Percentiles rank a stretch among this genome's conserved stretches.
These are phyloP conservation scores for Adansonia digitata DNA, from an alignment of 345 rosid genomes.

Conservation along the genomic window DNA sequence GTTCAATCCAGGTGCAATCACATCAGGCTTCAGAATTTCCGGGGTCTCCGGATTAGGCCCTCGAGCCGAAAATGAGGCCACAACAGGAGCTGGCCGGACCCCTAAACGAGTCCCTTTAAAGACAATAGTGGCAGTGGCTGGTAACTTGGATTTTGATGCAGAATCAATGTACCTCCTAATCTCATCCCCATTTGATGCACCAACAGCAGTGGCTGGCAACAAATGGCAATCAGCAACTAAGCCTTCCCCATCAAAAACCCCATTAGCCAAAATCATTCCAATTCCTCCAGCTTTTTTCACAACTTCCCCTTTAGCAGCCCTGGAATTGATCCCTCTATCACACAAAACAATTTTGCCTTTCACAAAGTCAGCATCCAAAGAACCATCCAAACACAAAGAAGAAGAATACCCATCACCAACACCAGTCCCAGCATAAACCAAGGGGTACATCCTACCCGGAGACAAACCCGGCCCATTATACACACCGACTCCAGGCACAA, in stretches of 20 bases:
- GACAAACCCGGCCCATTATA: slow-evolving; percentile 58
- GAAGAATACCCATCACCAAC: slow-evolving; percentile 71
- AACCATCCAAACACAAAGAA: slow-evolving; percentile 77
- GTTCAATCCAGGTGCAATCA: slow-evolving; percentile 88
- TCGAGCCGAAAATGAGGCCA: slow-evolving; percentile 83
- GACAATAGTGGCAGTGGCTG: slow-evolving; percentile 62
- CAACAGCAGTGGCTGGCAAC: slow-evolving; percentile 73
- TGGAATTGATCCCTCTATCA: slow-evolving; percentile 79
- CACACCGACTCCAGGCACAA: slow-evolving; percentile 58
- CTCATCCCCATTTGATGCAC: slow-evolving; percentile 62
- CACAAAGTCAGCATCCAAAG: slow-evolving; percentile 58
- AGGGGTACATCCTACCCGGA: slow-evolving; percentile 54
- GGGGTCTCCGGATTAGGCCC: slow-evolving; percentile 88
- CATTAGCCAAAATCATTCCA: slow-evolving; percentile 91
- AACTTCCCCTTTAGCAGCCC: slow-evolving; percentile 83
- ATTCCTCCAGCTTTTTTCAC: slow-evolving; percentile 78
- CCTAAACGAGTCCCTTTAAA: slow-evolving; percentile 75
- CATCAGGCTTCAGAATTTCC: slow-evolving; percentile 79
- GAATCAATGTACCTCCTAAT: slow-evolving; percentile 55
- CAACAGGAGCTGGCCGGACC: slow-evolving; percentile 73
- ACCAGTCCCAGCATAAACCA: slow-evolving; percentile 69
- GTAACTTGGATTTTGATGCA: slow-evolving; percentile 38
- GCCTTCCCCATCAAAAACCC: slow-evolving; percentile 87
- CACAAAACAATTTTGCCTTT: slow-evolving; percentile 77
- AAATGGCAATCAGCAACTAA: slow-evolving; percentile 88